Evolutionary conservation across 2,329 filamentous ascomycete genomes (phyloP).

Genomic region (Alternaria ventricosa): DNA sequence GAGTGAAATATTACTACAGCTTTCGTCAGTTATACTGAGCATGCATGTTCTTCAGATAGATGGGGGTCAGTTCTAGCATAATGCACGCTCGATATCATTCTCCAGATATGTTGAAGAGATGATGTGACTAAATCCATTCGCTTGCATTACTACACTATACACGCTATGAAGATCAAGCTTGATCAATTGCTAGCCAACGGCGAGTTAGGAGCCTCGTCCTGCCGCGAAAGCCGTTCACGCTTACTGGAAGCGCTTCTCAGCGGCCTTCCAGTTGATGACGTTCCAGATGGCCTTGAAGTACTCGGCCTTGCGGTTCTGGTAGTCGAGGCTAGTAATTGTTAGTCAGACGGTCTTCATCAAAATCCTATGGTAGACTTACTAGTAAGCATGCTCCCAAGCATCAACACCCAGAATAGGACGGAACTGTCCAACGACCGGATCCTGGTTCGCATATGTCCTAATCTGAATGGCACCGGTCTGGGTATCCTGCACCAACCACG

Average conservation of each 20-base stretch:
- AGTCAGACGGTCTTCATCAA: not conserved
- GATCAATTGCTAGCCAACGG: not conserved
- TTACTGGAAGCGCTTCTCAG: conserved; percentile 73
- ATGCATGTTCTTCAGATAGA: not conserved
- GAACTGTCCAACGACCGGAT: conserved; percentile 84
- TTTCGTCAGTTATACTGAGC: no score
- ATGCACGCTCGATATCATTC: no score
- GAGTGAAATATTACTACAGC: not conserved
- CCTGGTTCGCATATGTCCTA: conserved; percentile 83
- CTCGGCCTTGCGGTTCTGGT: conserved; percentile 96
- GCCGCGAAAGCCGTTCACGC: not conserved
- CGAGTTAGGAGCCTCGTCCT: conserved; percentile 7
- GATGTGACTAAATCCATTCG: not conserved
- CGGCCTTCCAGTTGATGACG: conserved; percentile 94
- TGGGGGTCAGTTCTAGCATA: no score
- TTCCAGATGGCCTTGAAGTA: conserved; percentile 96
- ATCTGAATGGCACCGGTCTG: conserved; percentile 67
- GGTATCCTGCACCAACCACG: conserved; percentile 68
- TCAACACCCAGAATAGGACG: conserved; percentile 86
- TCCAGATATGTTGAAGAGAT: no score
- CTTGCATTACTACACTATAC: conserved; percentile 12
- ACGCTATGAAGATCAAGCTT: not conserved
- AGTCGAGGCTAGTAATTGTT: conserved; percentile 66
- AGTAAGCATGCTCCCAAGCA: conserved; percentile 76
- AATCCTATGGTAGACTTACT: conserved; percentile 46